A percentile compares a stretch with the other conserved stretches of the same genome.
These are phyloP conservation scores for Didymella keratinophila DNA, from an alignment of 2,329 filamentous ascomycete species.

Conservation along the genomic window DNA sequence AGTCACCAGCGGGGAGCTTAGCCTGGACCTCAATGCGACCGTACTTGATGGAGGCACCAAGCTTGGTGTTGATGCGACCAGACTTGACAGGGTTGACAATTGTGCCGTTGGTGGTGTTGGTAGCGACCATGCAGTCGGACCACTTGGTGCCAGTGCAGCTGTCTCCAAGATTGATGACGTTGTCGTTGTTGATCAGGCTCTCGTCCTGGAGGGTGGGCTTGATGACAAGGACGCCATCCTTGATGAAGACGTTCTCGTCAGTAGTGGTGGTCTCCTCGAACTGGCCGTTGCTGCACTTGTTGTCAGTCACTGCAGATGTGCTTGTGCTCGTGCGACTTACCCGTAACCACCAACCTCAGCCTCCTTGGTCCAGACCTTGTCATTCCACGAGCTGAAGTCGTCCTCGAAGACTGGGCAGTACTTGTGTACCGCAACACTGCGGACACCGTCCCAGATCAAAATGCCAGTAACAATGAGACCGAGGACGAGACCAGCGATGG, in stretches of 20 bases:
- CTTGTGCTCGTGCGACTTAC: slow-evolving; percentile 59
- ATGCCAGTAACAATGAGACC: slow-evolving; percentile 74
- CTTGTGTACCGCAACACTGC: slow-evolving; percentile 75
- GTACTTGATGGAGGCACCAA: slow-evolving; percentile 76
- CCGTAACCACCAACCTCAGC: slow-evolving; percentile 78
- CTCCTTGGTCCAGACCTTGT: slow-evolving; percentile 75
- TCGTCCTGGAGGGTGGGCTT: slow-evolving; percentile 79
- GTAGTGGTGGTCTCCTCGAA: slow-evolving; percentile 78
- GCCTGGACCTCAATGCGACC: slow-evolving; percentile 83
- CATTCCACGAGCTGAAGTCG: slow-evolving; percentile 67
- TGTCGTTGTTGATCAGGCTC: slow-evolving; percentile 70
- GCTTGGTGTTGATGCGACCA: slow-evolving; percentile 78
- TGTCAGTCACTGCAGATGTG: slow-evolving; percentile 33
- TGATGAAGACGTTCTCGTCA: slow-evolving; percentile 77
- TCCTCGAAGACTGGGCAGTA: slow-evolving; percentile 75
- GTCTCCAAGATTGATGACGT: slow-evolving; percentile 71
- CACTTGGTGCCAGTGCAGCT: slow-evolving; percentile 72
- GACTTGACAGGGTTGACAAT: slow-evolving; percentile 81
- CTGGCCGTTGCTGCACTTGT: slow-evolving; percentile 72
- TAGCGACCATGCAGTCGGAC: slow-evolving; percentile 71
- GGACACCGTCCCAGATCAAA: slow-evolving; percentile 77
- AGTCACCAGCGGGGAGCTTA: slow-evolving; percentile 78
- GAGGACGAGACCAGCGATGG: slow-evolving; percentile 72
- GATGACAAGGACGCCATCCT: slow-evolving; percentile 75
- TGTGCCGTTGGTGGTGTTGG: slow-evolving; percentile 79